phyloP scores from a whole-genome alignment of 163 green algal genomes.

The Chloromonas sp. region DNA sequence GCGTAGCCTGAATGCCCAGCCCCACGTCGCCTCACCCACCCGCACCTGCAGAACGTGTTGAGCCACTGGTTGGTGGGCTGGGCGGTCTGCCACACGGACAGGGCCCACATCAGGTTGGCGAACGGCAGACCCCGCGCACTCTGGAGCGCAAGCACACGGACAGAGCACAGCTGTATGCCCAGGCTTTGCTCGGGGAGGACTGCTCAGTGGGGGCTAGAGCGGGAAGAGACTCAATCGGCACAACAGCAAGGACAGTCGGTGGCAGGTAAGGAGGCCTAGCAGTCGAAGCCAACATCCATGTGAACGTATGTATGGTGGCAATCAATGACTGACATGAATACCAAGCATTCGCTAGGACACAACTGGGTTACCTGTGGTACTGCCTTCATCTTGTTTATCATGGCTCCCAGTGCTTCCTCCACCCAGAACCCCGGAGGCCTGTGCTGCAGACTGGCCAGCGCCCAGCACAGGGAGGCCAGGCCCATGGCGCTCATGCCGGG shows the following conservation, averaged over 20 bases:
- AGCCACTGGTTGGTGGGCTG: slow-evolving; percentile 1
- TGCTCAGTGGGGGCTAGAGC: too few relatives aligned
- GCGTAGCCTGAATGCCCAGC: too few relatives aligned
- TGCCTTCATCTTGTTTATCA: not conserved
- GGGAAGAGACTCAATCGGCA: too few relatives aligned
- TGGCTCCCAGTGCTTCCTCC: slow-evolving; percentile 3
- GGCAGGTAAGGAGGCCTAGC: too few relatives aligned
- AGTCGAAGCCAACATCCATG: too few relatives aligned
- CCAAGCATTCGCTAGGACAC: too few relatives aligned
- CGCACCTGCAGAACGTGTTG: not conserved
- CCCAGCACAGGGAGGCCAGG: slow-evolving; percentile 25
- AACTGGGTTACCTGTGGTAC: not conserved
- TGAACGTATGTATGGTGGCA: too few relatives aligned
- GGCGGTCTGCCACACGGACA: slow-evolving; percentile 2
- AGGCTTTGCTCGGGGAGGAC: too few relatives aligned
- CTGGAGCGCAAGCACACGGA: not conserved
- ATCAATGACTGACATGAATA: too few relatives aligned
- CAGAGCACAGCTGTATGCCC: too few relatives aligned
- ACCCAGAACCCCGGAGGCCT: slow-evolving; percentile 23
- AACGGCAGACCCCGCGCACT: slow-evolving; percentile 1
- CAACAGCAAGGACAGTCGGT: too few relatives aligned
- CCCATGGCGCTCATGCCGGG: slow-evolving; percentile 13
- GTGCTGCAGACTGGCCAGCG: slow-evolving; percentile 13
- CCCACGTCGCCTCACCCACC: too few relatives aligned
- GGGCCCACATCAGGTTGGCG: slow-evolving; percentile 9